Evolutionary conservation across 257 asterid species (phyloP), one percentile per base, ranked within the genome.

Genomic region (Vinca minor): DNA sequence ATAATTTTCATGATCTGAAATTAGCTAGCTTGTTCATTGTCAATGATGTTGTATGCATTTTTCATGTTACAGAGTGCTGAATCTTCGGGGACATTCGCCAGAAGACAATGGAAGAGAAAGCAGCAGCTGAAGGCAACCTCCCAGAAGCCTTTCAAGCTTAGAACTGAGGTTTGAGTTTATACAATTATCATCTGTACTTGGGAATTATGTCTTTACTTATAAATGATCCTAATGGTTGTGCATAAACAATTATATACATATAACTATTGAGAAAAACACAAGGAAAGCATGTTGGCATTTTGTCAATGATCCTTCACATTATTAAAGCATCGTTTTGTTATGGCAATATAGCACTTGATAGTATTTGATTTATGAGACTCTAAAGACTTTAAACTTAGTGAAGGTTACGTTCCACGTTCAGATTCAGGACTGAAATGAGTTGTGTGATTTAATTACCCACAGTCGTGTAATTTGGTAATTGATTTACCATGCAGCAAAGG

Each of bases 101-200:
- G 85, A 65, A 74, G 89, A 76, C 77, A 69, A 5, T 44, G 77
- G 85, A 90, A 82, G 72, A 76, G 70, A 69, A 82, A 78, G 70
- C 91, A n/a, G n/a, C n/a, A 83, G 73, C 79, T 47, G 36, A 85
- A 63, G 70, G 65, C 83, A 63, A 88, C 90, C 44, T 75, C 85
- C 63, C 94, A 61, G 67, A 86, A 81, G 75, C 96, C 96, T 48
- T 86, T 91, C 87, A 78, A 74, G 71, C 94, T 91, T 21, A 80
- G 81, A 70, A 91, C 96, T 31, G 93, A 86, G 98, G 95, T 87
- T 62, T 56, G 62, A 17, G 26, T 56, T 56, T 0, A 28, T 5
- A n/a, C n/a, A 36, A 69, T 62, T 39, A 52, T 66, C 41, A 47
- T 13, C 28, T 13, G 18, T 39, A 25, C 26, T 38, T 0, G 15